phyloP scores from a whole-genome alignment of 2,329 filamentous ascomycete genomes.

The Cladosporium sp. region DNA sequence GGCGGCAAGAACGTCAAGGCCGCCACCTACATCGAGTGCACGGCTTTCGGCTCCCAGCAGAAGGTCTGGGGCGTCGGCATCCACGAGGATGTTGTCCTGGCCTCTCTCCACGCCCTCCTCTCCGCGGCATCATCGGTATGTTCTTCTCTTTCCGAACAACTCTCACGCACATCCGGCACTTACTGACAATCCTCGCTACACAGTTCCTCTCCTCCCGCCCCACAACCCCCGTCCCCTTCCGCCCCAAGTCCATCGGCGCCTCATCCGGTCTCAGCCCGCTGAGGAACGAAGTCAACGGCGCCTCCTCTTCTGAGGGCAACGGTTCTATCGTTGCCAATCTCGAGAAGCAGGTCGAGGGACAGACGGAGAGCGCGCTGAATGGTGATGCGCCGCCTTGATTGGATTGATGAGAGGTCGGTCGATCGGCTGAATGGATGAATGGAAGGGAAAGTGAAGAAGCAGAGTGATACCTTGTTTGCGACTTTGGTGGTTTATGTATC shows the following conservation, averaged over 20 bases:
- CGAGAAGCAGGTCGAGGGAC: conserved; percentile 24
- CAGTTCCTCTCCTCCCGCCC: conserved; percentile 70
- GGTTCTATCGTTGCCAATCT: conserved; percentile 28
- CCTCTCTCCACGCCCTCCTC: conserved; percentile 78
- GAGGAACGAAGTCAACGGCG: conserved; percentile 26
- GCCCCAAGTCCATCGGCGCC: conserved; percentile 38
- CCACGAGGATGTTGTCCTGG: conserved; percentile 87
- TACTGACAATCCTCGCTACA: conserved; percentile 9
- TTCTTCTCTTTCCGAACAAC: conserved; percentile 24
- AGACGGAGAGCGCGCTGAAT: neutral
- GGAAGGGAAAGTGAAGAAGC: no score
- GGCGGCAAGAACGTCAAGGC: conserved; percentile 78
- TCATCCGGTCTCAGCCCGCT: conserved; percentile 22
- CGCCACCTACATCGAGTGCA: conserved; percentile 93
- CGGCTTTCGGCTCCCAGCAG: conserved; percentile 58
- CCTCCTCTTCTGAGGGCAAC: conserved; percentile 28
- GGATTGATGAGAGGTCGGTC: neutral
- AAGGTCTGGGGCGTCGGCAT: conserved; percentile 89
- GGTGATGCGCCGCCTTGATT: neutral
- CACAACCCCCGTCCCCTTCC: conserved; percentile 62
- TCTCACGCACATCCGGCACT: neutral
- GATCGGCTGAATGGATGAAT: no score
- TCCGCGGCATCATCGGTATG: conserved; percentile 81
- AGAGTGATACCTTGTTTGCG: no score
- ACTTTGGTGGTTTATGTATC: no score